Base-by-base conservation (phyloP, 768 basidiomycete genomes). In the Phlebiopsis flavidoalba region DNA sequence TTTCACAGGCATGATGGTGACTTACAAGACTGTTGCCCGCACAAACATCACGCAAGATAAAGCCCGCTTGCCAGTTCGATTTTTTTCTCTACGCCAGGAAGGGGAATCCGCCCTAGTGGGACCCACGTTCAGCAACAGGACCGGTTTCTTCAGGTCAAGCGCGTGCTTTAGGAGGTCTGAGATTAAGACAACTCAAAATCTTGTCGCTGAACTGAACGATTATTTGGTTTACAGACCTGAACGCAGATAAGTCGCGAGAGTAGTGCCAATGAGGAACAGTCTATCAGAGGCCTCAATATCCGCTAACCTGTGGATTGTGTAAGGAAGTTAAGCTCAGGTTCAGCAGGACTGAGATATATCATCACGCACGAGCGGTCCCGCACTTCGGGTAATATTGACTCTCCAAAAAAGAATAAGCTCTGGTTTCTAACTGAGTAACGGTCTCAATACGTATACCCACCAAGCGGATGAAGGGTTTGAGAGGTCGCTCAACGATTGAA, bases 201-300 rank as follows among this genome's bases (percentile, higher is more conserved):
- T 19, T 35, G n/a, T 36, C n/a, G n/a, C n/a, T n/a, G n/a, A n/a
- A n/a, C n/a, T n/a, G n/a, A n/a, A 17, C 14, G 33, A n/a, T 56
- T 21, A 24, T 53, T 31, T 3, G 37, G 14, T 22, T 33, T 45
- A 58, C 75, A 24, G 64, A 91, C 91, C 91, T 80, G 73, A 88
- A 97, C 2, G 94, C 93, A 6, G 92, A 95, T 90, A 97, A 0
- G 95, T 98, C 0, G 96, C 94, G 26, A 97, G 82, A 0, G 93
- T 94, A 0, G 94, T 95, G 36, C 95, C 96, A 40, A 96, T 75
- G 45, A 96, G 75, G 49, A 98, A 82, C 0, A 98, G 72, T 49
- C 84, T 79, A 56, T 91, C 87, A 21, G 84, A 76, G 8, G 71
- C 69, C 61, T 87, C 83, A 43, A 95, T 68, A 36, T 85, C 77